A percentile compares a stretch with the other conserved stretches of the same genome.
Evolutionary conservation across 75 land plant genomes (phyloP).

Genomic region (Cunninghamia lanceolata): DNA sequence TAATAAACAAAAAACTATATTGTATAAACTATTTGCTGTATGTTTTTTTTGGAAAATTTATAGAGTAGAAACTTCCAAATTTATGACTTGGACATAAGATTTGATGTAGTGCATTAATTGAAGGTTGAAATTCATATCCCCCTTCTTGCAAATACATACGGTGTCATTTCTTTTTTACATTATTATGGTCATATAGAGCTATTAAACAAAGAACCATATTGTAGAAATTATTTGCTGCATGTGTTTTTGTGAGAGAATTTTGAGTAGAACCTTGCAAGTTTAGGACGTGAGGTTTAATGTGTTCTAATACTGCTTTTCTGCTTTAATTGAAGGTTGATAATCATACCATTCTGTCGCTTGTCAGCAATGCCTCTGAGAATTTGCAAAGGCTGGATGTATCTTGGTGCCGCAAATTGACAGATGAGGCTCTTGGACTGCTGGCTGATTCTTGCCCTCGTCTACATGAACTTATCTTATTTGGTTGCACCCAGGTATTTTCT

Average conservation of each 20-base stretch:
- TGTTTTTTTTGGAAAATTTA: neutral
- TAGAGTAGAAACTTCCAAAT: neutral
- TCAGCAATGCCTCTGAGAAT: constrained; percentile 22
- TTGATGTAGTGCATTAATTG: neutral
- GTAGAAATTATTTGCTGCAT: neutral
- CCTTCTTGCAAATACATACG: neutral
- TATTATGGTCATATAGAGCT: neutral
- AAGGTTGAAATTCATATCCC: too few species aligned
- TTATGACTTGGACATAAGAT: neutral
- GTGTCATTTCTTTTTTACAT: neutral
- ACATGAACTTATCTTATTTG: constrained; percentile 53
- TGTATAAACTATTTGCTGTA: neutral
- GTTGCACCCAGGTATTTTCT: constrained; percentile 77
- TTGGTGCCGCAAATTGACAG: constrained; percentile 65
- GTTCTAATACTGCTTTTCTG: neutral
- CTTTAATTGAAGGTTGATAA: constrained; percentile 38
- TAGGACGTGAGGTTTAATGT: neutral
- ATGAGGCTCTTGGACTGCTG: constrained; percentile 71
- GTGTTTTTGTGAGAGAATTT: neutral
- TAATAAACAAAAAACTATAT: too few species aligned
- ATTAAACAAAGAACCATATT: neutral
- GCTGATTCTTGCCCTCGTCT: constrained; percentile 57
- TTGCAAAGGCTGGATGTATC: constrained; percentile 60
- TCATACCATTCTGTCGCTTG: constrained; percentile 57
- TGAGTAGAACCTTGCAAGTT: neutral